These are phyloP conservation scores for Sporobolomyces phaffii DNA, from an alignment of 768 basidiomycete genomes.

Conservation along the genomic window DNA sequence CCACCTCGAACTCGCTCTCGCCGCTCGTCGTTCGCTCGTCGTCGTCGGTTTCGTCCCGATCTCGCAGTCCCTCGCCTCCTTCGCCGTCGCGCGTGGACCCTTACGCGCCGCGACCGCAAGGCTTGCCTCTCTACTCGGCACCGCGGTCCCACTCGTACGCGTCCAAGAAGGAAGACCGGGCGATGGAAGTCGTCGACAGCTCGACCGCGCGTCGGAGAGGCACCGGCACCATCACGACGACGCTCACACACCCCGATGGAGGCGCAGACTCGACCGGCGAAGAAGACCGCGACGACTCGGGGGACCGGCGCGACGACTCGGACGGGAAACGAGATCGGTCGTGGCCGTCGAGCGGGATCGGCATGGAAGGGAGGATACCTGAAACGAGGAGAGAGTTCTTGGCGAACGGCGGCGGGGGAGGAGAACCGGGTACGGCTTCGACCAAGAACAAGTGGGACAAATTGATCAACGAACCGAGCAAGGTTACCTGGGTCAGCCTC, in stretches of 20 bases:
- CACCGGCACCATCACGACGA: neutral
- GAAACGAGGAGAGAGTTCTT: constrained; percentile 28
- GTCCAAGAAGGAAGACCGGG: neutral
- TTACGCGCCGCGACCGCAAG: constrained; percentile 29
- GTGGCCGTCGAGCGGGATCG: constrained; percentile 33
- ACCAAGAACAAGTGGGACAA: constrained; percentile 22
- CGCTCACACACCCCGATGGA: neutral
- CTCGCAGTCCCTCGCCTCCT: neutral
- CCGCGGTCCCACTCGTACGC: neutral
- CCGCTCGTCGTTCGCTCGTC: neutral
- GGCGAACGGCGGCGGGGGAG: neutral
- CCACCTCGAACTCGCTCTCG: neutral
- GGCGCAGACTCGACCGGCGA: too few relatives aligned
- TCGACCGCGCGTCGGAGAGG: constrained; percentile 26
- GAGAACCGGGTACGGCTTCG: neutral
- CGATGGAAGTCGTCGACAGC: constrained; percentile 31
- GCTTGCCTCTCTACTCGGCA: constrained; percentile 33
- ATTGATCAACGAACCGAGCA: constrained; percentile 4
- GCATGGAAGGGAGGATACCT: constrained; percentile 34
- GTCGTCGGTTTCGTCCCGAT: neutral
- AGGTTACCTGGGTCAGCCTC: constrained; percentile 27
- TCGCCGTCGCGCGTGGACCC: constrained; percentile 15
- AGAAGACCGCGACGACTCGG: neutral
- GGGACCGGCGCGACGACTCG: neutral
- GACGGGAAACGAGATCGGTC: neutral